These are phyloP conservation scores for Fraxinus floribunda DNA, from an alignment of 305 asterid species.

Conservation along the genomic window DNA sequence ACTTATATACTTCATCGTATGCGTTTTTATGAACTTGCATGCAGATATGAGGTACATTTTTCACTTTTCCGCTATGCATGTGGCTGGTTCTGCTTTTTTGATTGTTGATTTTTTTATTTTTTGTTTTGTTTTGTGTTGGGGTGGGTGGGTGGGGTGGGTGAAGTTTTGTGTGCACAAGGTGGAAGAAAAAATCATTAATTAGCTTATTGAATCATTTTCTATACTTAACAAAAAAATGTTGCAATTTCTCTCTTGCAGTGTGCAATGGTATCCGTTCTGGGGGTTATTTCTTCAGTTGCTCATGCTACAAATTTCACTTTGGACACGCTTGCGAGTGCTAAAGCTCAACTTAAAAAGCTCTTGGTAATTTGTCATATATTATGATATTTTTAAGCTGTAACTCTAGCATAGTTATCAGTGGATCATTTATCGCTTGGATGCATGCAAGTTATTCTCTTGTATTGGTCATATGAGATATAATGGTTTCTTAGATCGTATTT, in stretches of 20 bases:
- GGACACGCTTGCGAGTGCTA: conserved; percentile 73
- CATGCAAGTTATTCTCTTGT: conserved; percentile 2
- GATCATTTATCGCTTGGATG: conserved; percentile 1
- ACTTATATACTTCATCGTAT: conserved; percentile 82
- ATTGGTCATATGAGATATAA: conserved; percentile 20
- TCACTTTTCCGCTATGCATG: conserved; percentile 17
- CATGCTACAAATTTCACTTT: conserved; percentile 43
- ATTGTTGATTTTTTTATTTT: neutral
- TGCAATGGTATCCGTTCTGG: conserved; percentile 67
- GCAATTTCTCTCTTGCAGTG: conserved; percentile 37
- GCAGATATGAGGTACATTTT: conserved; percentile 83
- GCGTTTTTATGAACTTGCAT: conserved; percentile 86
- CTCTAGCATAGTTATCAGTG: neutral
- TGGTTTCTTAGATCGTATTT: conserved; percentile 23
- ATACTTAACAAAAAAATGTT: neutral
- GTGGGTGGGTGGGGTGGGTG: neutral
- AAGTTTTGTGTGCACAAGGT: neutral
- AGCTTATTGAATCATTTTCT: neutral
- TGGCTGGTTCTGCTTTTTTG: conserved; percentile 1
- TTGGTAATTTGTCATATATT: conserved; percentile 41
- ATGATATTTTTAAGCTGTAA: conserved; percentile 1
- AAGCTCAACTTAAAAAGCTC: conserved; percentile 70
- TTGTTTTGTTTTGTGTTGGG: neutral
- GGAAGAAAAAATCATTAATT: neutral
- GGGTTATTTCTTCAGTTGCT: conserved; percentile 51